Base-by-base conservation (phyloP, 345 rosid species). In the Geranium rotundifolium region DNA sequence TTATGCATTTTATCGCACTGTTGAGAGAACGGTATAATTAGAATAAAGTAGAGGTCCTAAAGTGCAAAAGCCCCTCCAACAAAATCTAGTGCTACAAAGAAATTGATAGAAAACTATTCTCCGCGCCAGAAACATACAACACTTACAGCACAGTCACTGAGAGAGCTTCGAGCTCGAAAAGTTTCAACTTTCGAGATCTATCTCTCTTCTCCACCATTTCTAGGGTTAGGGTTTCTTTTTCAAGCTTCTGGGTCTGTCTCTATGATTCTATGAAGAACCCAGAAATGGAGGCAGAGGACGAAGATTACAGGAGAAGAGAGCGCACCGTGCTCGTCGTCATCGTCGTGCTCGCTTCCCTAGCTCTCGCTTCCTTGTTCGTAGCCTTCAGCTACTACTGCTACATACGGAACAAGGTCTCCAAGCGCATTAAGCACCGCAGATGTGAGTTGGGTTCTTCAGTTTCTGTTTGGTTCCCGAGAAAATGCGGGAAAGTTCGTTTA, bases 321-420 rank as follows among this genome's bases (percentile, higher is more conserved):
- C 89, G 90, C 50, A 61, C 66, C 19, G 93, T 84, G 12, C 77
- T 89, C 55, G 88, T 82, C 55, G 81, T 71, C 62, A 86, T 92
- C 63, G 84, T 92, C 37, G 91, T 89, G 61, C 76, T 84, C n/a
- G 89, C 97, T 66, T 84, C 96, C 16, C 71, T 92, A 30, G 84
- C 93, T 34, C 50, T 89, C 12, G 77, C 85, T 57, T 85, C 95
- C 20, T 64, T 92, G 67, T 80, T 92, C 20, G 85, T 87, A 7
- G 96, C 93, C 15, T 85, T 87, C 74, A 84, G 96, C 75, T 92
- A 92, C 73, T 92, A 89, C 66, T 89, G 98, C 92, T 92, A 92
- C 62, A 80, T 92, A 17, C 87, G 91, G 18, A 83, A 76, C 83
- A 92, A 81, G 78, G 84, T 87, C 66, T 85, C 95, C 50, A 83